Conservation (phyloP, 192 early-diverging fungal genomes). For the Physocladia obscura region DNA sequence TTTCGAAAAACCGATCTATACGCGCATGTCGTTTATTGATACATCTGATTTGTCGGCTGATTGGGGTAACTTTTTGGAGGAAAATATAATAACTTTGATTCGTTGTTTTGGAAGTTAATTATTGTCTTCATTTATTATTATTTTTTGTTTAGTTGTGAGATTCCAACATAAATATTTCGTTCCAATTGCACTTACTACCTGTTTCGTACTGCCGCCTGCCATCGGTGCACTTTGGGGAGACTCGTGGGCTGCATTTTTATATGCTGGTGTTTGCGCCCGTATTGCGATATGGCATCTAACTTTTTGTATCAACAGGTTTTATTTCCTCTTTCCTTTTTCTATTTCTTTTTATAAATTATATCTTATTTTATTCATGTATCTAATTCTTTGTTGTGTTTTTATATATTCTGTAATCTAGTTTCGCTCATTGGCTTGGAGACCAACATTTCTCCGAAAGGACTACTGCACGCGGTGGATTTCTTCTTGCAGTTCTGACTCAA, state of each 20-base stretch:
- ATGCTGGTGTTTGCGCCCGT: conserved; percentile 36
- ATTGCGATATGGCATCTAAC: conserved; percentile 46
- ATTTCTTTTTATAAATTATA: too few relatives aligned
- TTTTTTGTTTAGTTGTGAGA: conserved; percentile 26
- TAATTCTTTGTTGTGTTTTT: too few relatives aligned
- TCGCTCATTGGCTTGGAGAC: conserved; percentile 44
- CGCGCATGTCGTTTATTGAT: conserved; percentile 39
- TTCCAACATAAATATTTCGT: conserved; percentile 46
- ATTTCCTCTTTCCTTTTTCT: not conserved
- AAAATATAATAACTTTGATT: not conserved
- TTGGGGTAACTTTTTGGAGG: conserved; percentile 18
- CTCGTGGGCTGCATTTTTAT: conserved; percentile 48
- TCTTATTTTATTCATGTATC: too few relatives aligned
- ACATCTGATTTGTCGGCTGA: conserved; percentile 39
- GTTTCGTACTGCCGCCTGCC: conserved; percentile 32
- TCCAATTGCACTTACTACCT: conserved; percentile 23
- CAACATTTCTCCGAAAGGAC: conserved; percentile 35
- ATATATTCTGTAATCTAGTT: conserved; percentile 1
- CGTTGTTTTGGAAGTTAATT: not conserved
- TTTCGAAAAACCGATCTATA: conserved; percentile 39
- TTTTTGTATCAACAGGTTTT: conserved; percentile 45
- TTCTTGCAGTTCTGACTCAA: conserved; percentile 38
- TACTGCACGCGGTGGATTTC: conserved; percentile 38
- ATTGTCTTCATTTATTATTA: not conserved
- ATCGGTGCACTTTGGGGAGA: conserved; percentile 38